These are phyloP conservation scores for Avena insularis DNA, from an alignment of 176 grass and related monocot genomes.

Conservation along the genomic window DNA sequence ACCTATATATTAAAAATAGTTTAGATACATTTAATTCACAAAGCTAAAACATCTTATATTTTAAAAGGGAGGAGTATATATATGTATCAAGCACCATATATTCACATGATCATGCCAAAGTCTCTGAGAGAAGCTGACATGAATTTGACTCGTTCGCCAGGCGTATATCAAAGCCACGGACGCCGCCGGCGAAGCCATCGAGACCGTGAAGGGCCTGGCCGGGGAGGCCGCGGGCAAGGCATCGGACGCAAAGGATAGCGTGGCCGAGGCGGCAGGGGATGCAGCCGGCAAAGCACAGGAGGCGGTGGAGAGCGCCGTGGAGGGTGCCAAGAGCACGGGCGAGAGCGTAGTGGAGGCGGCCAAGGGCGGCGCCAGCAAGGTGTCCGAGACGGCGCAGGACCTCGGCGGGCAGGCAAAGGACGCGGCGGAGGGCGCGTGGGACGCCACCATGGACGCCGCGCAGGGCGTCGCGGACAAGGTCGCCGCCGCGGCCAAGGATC, in stretches of 20 bases:
- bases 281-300: neutral
- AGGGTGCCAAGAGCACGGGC: conserved; percentile 11
- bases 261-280: neutral
- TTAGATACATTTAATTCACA: no score
- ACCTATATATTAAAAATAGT: no score
- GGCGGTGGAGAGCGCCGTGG: neutral
- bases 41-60: no score
- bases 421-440: neutral
- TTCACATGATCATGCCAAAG: no score
- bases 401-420: neutral
- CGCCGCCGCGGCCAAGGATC: neutral
- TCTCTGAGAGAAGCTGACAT: neutral
- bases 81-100: no score
- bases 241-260: neutral
- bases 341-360: neutral
- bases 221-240: neutral
- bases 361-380: neutral
- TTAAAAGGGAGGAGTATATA: no score
- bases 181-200: neutral
- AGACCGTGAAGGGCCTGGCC: neutral
- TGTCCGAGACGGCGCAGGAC: neutral
- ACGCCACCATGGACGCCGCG: conserved; percentile 8
- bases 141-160: neutral
- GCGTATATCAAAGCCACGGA: neutral
- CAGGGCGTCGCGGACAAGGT: conserved; percentile 5